phyloP scores from a whole-genome alignment of 805 yeast species.

The Candida fluviatilis region DNA sequence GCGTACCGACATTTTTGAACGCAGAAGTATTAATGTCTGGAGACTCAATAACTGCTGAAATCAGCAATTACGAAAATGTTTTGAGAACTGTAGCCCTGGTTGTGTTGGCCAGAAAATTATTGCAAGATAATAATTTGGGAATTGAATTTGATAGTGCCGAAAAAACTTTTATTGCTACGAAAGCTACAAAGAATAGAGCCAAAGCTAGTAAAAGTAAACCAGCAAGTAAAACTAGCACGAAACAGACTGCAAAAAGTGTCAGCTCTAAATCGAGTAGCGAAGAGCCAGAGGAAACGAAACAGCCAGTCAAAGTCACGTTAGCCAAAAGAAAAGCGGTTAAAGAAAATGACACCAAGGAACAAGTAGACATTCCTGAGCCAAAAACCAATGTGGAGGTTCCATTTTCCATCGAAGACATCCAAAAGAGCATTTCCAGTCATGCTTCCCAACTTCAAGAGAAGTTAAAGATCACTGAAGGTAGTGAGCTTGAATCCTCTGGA shows the following conservation, averaged over 20 bases:
- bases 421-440: slow-evolving; percentile 31
- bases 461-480: slow-evolving; percentile 6
- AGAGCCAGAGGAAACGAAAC: not conserved
- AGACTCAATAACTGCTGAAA: slow-evolving; percentile 5
- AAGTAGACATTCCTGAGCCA: slow-evolving; percentile 3
- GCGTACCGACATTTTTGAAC: slow-evolving; percentile 12
- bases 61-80: slow-evolving; percentile 21
- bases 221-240: no score
- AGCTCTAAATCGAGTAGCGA: no score
- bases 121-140: slow-evolving; percentile 10
- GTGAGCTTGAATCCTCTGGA: slow-evolving; percentile 6
- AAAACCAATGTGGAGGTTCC: slow-evolving; percentile 12
- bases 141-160: slow-evolving; percentile 6
- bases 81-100: slow-evolving; percentile 24
- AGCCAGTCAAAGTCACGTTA: not conserved
- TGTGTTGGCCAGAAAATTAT: slow-evolving; percentile 17
- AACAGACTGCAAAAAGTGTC: no score
- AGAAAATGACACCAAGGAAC: not conserved
- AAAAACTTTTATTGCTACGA: not conserved
- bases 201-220: not conserved
- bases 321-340: not conserved
- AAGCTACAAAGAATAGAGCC: not conserved
- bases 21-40: slow-evolving; percentile 3
- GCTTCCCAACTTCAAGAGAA: slow-evolving; percentile 21
- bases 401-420: slow-evolving; percentile 33